A percentile compares a stretch with the other conserved stretches of the same genome.
Evolutionary conservation across 1,284 basidiomycete species (phyloP).

Genomic region (Ustanciosporium gigantosporum): DNA sequence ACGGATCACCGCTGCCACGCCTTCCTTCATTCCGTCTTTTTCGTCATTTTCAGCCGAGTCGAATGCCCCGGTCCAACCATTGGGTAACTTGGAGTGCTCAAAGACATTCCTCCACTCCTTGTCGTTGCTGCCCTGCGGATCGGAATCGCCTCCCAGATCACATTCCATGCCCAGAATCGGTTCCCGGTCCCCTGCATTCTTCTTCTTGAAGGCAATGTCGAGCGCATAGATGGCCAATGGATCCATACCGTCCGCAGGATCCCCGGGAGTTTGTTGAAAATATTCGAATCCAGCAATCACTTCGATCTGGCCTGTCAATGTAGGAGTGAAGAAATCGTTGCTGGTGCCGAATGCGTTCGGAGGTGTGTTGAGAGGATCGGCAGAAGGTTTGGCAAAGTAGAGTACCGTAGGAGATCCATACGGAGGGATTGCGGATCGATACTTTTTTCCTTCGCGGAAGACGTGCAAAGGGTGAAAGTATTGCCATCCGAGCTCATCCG

Average conservation of each 20-base stretch:
- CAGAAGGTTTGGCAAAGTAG: slow-evolving; percentile 38
- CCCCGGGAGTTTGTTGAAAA: slow-evolving; percentile 46
- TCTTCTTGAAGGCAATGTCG: slow-evolving; percentile 38
- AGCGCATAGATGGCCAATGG: slow-evolving; percentile 42
- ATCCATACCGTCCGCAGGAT: slow-evolving; percentile 49
- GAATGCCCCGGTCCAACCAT: slow-evolving; percentile 10
- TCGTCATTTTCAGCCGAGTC: background rate
- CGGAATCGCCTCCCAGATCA: slow-evolving; percentile 29
- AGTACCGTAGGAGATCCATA: slow-evolving; percentile 42
- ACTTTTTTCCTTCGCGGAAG: slow-evolving; percentile 36
- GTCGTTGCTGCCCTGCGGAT: slow-evolving; percentile 9
- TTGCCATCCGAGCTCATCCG: slow-evolving; percentile 42
- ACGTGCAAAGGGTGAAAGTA: slow-evolving; percentile 51
- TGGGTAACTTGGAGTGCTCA: slow-evolving; percentile 49
- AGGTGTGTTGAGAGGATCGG: slow-evolving; percentile 24
- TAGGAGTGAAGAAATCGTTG: slow-evolving; percentile 39
- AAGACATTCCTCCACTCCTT: slow-evolving; percentile 30
- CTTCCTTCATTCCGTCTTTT: background rate
- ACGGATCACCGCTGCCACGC: background rate
- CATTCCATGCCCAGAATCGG: slow-evolving; percentile 29
- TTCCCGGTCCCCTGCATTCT: slow-evolving; percentile 10
- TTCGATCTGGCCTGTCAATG: slow-evolving; percentile 33
- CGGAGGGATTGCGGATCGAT: slow-evolving; percentile 27
- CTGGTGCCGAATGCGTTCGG: slow-evolving; percentile 38
- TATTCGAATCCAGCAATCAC: slow-evolving; percentile 43